Evolutionary conservation across 805 yeast species (phyloP).

Genomic region (Candida nitratophila): DNA sequence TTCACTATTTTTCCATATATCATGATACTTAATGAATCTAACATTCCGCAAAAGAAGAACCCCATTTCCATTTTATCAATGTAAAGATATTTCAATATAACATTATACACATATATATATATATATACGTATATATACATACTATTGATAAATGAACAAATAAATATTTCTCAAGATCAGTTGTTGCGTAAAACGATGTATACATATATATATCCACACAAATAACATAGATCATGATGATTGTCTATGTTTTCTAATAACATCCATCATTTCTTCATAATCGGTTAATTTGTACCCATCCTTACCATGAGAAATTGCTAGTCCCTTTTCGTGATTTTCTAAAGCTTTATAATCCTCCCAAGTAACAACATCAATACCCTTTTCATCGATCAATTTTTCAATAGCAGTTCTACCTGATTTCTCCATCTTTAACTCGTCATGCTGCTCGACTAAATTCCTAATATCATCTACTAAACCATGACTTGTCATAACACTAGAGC

Average conservation of each 20-base stretch:
- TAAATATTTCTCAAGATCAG: no score
- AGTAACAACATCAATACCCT: constrained; percentile 25
- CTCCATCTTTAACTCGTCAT: constrained; percentile 36
- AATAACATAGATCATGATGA: no score
- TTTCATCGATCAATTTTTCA: constrained; percentile 12
- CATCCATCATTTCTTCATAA: constrained; percentile 40
- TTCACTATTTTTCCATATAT: not conserved
- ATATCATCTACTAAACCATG: constrained; percentile 66
- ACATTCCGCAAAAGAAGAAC: not conserved
- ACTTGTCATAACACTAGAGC: constrained; percentile 82
- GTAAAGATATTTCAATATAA: no score
- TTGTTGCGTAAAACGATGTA: no score
- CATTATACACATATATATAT: not conserved
- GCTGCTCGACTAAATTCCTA: not conserved
- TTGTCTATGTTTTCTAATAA: not conserved
- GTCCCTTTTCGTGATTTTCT: constrained; percentile 42
- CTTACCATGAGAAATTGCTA: constrained; percentile 45
- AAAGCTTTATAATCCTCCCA: constrained; percentile 69
- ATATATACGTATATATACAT: no score
- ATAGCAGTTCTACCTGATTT: constrained; percentile 27
- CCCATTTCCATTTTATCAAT: no score
- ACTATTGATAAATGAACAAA: no score
- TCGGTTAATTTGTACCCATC: constrained; percentile 50
- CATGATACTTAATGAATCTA: not conserved
- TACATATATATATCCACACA: no score